Evolutionary conservation across 345 rosid species (phyloP).

Genomic region (Ailanthus altissimus): DNA sequence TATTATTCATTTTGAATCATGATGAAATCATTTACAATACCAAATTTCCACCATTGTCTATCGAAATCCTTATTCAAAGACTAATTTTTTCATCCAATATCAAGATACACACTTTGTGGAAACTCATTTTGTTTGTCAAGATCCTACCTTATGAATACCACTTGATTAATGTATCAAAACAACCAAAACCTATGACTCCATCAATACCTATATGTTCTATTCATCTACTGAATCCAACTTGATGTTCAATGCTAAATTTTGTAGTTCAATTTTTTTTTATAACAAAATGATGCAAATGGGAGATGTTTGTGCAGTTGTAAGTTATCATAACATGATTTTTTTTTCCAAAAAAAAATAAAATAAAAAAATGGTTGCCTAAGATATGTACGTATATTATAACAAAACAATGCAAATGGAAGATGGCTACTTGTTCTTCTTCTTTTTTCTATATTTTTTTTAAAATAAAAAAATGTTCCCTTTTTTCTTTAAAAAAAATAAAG

Average conservation of each 20-base stretch:
- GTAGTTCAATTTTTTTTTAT: neutral
- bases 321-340: no score
- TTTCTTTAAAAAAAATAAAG: no score
- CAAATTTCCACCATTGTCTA: neutral
- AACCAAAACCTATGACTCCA: neutral
- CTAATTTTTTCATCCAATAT: neutral
- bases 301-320: no score
- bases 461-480: no score
- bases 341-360: no score
- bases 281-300: no score
- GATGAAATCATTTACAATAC: conserved; percentile 19
- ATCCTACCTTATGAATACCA: neutral
- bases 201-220: conserved; percentile 13
- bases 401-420: no score
- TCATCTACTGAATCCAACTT: conserved; percentile 13
- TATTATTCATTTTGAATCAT: neutral
- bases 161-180: conserved; percentile 1
- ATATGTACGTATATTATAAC: no score
- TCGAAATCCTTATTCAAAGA: neutral
- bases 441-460: no score
- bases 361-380: no score
- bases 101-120: neutral
- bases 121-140: neutral
- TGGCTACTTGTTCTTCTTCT: no score
- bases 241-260: neutral